phyloP scores from a whole-genome alignment of 2,329 filamentous ascomycete genomes.

The Penicillium sp. region DNA sequence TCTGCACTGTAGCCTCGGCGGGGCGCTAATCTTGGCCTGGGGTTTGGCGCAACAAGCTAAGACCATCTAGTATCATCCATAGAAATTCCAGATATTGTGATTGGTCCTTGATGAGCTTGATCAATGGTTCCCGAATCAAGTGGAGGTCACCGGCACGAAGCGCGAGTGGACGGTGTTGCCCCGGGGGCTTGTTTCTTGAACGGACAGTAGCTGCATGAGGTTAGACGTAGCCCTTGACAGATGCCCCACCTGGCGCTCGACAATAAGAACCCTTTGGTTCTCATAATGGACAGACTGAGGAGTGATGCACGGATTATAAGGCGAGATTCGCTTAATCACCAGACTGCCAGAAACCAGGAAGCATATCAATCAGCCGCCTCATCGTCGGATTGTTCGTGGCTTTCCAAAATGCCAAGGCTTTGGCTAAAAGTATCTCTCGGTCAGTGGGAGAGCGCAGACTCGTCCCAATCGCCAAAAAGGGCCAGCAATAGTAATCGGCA shows the following conservation, averaged over 20 bases:
- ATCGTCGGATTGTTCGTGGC: slow-evolving; percentile 31
- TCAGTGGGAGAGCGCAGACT: slow-evolving; percentile 10
- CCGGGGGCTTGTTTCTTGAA: not conserved
- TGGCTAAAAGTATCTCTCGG: slow-evolving; percentile 19
- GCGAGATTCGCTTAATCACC: not conserved
- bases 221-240: not conserved
- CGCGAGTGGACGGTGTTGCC: not conserved
- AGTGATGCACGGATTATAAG: not conserved
- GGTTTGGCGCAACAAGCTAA: slow-evolving; percentile 23
- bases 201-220: not conserved
- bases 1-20: slow-evolving; percentile 17
- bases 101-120: slow-evolving; percentile 2
- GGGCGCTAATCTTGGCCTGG: slow-evolving; percentile 16
- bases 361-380: slow-evolving; percentile 25
- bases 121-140: not conserved
- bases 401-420: slow-evolving; percentile 27
- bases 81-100: not conserved
- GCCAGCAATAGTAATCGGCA: slow-evolving; percentile 36
- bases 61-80: slow-evolving; percentile 4
- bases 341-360: slow-evolving; percentile 14
- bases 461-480: slow-evolving; percentile 28
- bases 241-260: not conserved
- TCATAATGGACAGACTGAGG: no score
- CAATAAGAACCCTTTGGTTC: not conserved
- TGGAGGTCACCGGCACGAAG: not conserved